phyloP scores from a whole-genome alignment of 805 yeast genomes.

The Brettanomyces bruxellensis region DNA sequence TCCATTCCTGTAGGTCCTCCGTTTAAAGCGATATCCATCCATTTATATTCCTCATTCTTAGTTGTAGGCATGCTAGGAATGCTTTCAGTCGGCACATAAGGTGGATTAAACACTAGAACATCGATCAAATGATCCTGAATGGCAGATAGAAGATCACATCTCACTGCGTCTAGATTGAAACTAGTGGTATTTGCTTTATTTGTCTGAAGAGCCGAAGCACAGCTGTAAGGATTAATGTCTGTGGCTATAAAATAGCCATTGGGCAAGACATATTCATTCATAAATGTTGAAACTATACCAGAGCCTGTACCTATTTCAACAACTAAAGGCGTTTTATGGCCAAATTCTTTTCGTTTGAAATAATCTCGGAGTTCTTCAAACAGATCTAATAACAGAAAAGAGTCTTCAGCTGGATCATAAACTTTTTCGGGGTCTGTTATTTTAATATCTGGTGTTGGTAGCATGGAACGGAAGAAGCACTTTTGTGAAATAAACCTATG shows the following conservation, averaged over 20 bases:
- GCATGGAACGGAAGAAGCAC: slow-evolving; percentile 35
- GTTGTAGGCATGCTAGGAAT: slow-evolving; percentile 53
- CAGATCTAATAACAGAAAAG: slow-evolving; percentile 73
- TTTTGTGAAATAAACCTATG: background rate
- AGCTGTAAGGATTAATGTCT: slow-evolving; percentile 77
- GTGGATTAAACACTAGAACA: slow-evolving; percentile 83
- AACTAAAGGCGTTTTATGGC: slow-evolving; percentile 39
- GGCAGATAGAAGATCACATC: slow-evolving; percentile 48
- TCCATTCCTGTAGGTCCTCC: slow-evolving; percentile 93
- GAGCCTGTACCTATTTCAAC: slow-evolving; percentile 90
- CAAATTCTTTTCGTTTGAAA: slow-evolving; percentile 15
- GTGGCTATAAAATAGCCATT: slow-evolving; percentile 52
- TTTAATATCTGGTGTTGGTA: slow-evolving; percentile 64
- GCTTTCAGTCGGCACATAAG: slow-evolving; percentile 83
- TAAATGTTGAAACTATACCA: slow-evolving; percentile 78
- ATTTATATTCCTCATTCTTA: slow-evolving; percentile 30
- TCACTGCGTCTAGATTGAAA: slow-evolving; percentile 36
- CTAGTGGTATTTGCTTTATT: slow-evolving; percentile 13
- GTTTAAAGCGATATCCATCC: slow-evolving; percentile 84
- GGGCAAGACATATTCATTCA: slow-evolving; percentile 50
- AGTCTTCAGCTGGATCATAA: slow-evolving; percentile 93
- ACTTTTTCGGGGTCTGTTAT: slow-evolving; percentile 59
- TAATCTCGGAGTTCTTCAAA: slow-evolving; percentile 53
- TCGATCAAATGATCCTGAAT: slow-evolving; percentile 47
- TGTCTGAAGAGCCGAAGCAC: slow-evolving; percentile 42